Base-by-base conservation (phyloP, 2,329 filamentous ascomycete genomes). In the Microsporum audouinii region DNA sequence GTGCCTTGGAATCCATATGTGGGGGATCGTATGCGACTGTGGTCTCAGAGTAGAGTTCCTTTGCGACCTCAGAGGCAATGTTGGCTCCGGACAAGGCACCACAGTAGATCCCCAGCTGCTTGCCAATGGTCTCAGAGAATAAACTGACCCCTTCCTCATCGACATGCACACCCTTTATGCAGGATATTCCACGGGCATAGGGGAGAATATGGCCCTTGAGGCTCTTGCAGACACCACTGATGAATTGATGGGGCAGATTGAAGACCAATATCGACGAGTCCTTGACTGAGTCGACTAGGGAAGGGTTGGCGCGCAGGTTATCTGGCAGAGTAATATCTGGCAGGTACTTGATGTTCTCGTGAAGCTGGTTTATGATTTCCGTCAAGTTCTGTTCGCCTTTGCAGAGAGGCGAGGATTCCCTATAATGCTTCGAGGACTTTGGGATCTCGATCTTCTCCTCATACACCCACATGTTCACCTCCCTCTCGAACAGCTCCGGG, bases 391-490 rank as follows among this genome's bases (percentile, higher is more conserved):
- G 88, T 2, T 87, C 84, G 65, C 84, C 80, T 65, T 84, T 81
- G 70, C 82, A 82, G 41, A 82, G 69, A 55, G 80, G 75, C 29
- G 77, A 79, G 62, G 80, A 76, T 23, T 82, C 70, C 68, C 88
- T 81, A 79, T 90, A 91, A 76, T 90, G 82, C 67, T 84, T 84
- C 57, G 88, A 92, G 65, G 82, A 80, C 68, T 86, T 81, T 10
- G 88, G 77, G 47, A 96, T 79, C 60, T 83, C 82, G 65, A 96
- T 86, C 29, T 95, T 84, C 75, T 99, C 94, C 76, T 99, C 94
- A 72, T 85, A 96, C 70, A 99, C 95, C 94, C 94, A 99, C 94
- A 99, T 97, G 76, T 95, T 89, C 59, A 99, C 91, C 64, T 90
- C 80, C 72, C 87, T 79, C 71, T 97, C 89, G 72, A 97, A 99